Base-by-base conservation (phyloP, 305 asterid genomes). In the Stenogyne calaminthoides region DNA sequence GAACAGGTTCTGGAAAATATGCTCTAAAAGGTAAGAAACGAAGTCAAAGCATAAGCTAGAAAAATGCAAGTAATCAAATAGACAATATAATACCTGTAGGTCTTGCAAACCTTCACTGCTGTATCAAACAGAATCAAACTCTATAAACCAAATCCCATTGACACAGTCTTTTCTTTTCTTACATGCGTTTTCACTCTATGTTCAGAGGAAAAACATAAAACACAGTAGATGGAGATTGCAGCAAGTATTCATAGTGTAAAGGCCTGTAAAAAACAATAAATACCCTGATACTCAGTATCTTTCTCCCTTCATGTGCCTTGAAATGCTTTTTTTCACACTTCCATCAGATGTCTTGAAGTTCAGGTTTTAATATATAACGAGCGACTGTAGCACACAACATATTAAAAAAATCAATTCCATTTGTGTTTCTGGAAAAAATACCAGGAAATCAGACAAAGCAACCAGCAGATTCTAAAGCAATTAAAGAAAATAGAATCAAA, bases 61-160 rank as follows among this genome's bases (percentile, higher is more conserved):
- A 56, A 20, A 71, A 37, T 6, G 20, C 32, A 37, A 34, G 27
- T 56, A 29, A 61, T 36, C 51, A 54, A 61, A 70, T 34, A 39
- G 47, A 71, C 4, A 11, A 67, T 58, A 55, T 22, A 71, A 67
- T 69, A 88, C 98, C 92, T 90, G 96, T 52, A 94, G 78, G 76
- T 88, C 94, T 72, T 89, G 87, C 97, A 90, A 78, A 88, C 86
- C 37, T 74, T 84, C 54, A 78, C 67, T 51, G 99, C 95, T 58
- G 99, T 88, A 78, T 92, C 95, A 52, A n/a, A 83, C 88, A 51
- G 85, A 82, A 84, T 95, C 97, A 22, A 95, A 92, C 81, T 95
- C 99, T 57, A 92, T 22, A 95, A 95, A 64, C 99, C 99, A 78
- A 92, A 95, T 69, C 99, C 99, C 95, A 81, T 92, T 1, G 99